These are phyloP conservation scores for Brassica juncea DNA, from an alignment of 345 rosid genomes.

Conservation along the genomic window DNA sequence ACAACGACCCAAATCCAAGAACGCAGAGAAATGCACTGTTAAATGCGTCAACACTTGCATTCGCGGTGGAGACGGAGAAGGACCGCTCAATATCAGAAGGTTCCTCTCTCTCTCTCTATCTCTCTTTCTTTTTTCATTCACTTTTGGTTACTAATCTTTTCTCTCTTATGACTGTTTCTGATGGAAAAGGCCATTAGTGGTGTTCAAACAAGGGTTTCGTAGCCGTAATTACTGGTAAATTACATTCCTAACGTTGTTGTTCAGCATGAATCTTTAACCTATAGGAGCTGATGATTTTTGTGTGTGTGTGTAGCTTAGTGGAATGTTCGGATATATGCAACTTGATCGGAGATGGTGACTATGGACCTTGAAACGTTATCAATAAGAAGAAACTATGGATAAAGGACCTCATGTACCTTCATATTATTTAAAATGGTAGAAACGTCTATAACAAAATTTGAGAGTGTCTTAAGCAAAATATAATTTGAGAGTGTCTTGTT, in stretches of 20 bases:
- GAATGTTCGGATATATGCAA: slow-evolving; percentile 93
- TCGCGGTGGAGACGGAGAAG: slow-evolving; percentile 82
- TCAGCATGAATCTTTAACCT: background rate
- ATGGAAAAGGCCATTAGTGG: slow-evolving; percentile 67
- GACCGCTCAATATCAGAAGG: slow-evolving; percentile 81
- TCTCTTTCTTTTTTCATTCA: background rate
- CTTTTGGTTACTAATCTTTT: background rate
- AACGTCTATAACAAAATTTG: background rate
- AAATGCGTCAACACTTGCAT: slow-evolving; percentile 85
- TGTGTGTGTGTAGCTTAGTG: slow-evolving; percentile 62
- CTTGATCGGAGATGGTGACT: slow-evolving; percentile 74
- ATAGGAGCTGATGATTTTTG: background rate
- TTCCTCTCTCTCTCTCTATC: slow-evolving; percentile 7
- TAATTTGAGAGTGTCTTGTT: background rate
- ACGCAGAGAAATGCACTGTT: slow-evolving; percentile 80
- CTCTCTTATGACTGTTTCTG: background rate
- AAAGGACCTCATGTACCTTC: background rate
- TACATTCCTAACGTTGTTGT: background rate
- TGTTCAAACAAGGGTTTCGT: slow-evolving; percentile 87
- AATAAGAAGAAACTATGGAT: background rate
- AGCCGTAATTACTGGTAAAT: slow-evolving; percentile 81
- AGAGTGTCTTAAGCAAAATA: background rate
- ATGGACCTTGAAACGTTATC: slow-evolving; percentile 55
- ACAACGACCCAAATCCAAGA: slow-evolving; percentile 77
- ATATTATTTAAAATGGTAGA: background rate